Evolutionary conservation across 1,139 yeast species (phyloP).

Genomic region (Taphrina flavorubra): DNA sequence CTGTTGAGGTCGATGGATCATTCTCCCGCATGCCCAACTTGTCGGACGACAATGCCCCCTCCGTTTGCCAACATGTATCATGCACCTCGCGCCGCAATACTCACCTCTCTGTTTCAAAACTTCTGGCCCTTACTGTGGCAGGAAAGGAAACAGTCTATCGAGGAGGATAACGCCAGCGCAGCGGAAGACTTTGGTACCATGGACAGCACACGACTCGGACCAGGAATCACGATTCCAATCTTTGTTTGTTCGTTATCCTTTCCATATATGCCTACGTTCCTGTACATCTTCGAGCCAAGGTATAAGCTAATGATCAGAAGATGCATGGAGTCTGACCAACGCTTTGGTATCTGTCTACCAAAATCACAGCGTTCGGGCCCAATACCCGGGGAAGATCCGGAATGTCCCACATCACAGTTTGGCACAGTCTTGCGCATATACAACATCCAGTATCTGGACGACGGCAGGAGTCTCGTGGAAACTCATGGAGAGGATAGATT

Average conservation of each 20-base stretch:
- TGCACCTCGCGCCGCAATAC: constrained; percentile 31
- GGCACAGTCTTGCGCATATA: constrained; percentile 37
- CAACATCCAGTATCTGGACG: constrained; percentile 37
- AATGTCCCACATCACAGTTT: constrained; percentile 34
- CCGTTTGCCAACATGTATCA: constrained; percentile 39
- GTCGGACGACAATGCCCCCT: constrained; percentile 41
- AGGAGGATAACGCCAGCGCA: constrained; percentile 35
- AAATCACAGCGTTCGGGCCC: constrained; percentile 2
- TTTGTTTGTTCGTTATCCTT: constrained; percentile 43
- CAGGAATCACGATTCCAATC: constrained; percentile 40
- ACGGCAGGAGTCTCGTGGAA: constrained; percentile 39
- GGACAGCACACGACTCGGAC: constrained; percentile 36
- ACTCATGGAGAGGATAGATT: constrained; percentile 40
- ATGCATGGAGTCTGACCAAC: constrained; percentile 38
- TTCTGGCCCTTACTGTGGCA: constrained; percentile 36
- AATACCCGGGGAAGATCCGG: constrained; percentile 33
- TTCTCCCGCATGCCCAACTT: constrained; percentile 41
- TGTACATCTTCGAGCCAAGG: constrained; percentile 44
- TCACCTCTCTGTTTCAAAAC: constrained; percentile 23
- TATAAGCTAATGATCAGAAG: constrained; percentile 43
- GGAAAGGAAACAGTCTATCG: constrained; percentile 27
- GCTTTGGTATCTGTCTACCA: constrained; percentile 39
- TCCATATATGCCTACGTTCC: constrained; percentile 43
- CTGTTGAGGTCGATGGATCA: constrained; percentile 42
- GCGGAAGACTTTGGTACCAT: constrained; percentile 33